These are phyloP conservation scores for Castanopsis chinensis DNA, from an alignment of 306 rosid species.

Conservation along the genomic window DNA sequence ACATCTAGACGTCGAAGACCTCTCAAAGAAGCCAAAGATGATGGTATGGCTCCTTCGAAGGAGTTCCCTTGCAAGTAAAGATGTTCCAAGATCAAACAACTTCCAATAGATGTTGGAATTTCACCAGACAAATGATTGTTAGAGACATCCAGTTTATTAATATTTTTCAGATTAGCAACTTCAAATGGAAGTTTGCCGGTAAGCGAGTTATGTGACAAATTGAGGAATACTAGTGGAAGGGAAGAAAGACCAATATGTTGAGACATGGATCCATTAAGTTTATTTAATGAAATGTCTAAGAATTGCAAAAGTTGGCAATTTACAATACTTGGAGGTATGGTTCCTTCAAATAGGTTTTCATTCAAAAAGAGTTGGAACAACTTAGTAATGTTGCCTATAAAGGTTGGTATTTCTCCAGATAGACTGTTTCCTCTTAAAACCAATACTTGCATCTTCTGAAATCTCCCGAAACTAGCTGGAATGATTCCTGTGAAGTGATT, in stretches of 20 bases:
- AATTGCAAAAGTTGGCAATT: too few relatives aligned
- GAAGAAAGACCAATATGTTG: background rate
- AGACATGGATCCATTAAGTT: too few relatives aligned
- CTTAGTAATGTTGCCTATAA: too few relatives aligned
- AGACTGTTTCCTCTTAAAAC: background rate
- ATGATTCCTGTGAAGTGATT: conserved; percentile 21
- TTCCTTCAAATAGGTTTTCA: too few relatives aligned
- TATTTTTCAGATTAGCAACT: conserved; percentile 14
- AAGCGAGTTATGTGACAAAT: too few relatives aligned
- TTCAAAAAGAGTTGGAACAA: accelerated
- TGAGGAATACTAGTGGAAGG: too few relatives aligned
- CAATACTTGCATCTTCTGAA: conserved; percentile 3
- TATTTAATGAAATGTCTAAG: too few relatives aligned
- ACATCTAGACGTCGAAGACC: conserved; percentile 32
- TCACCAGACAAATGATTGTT: conserved; percentile 22
- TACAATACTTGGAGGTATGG: too few relatives aligned
- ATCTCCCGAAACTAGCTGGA: conserved; percentile 26
- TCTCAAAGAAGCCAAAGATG: conserved; percentile 31
- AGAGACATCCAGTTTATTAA: conserved; percentile 21
- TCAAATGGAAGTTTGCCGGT: background rate
- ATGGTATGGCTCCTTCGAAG: conserved; percentile 32
- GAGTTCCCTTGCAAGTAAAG: conserved; percentile 27
- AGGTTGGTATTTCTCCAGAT: too few relatives aligned
- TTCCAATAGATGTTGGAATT: conserved; percentile 29
- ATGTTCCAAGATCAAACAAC: conserved; percentile 22